Conservation (phyloP, 257 asterid species). For the Solanum sejunctum region DNA sequence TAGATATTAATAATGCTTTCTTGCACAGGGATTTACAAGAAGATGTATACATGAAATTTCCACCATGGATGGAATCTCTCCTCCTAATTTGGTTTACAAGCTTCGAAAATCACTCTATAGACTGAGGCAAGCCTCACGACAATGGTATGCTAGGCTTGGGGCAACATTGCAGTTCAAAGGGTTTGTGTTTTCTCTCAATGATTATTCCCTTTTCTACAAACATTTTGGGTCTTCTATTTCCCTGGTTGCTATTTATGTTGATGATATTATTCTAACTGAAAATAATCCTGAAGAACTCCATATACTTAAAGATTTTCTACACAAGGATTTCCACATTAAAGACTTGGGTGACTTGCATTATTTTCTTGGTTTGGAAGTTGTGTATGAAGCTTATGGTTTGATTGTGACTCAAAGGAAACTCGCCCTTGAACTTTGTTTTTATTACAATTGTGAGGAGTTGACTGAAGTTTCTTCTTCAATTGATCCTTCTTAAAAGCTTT, state of each 20-base stretch:
- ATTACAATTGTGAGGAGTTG: not conserved
- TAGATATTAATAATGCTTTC: too few species aligned
- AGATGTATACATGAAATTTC: too few species aligned
- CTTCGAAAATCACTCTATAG: too few species aligned
- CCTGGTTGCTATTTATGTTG: not conserved
- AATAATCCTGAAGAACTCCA: not conserved
- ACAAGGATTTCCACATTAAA: not conserved
- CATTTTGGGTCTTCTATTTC: not conserved
- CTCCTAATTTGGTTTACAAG: too few species aligned
- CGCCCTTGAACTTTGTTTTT: not conserved
- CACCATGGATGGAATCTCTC: too few species aligned
- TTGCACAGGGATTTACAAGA: too few species aligned
- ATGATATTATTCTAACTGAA: too few species aligned
- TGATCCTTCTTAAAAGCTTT: too few species aligned
- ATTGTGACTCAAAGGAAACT: not conserved
- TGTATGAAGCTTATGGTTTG: not conserved
- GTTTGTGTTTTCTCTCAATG: not conserved
- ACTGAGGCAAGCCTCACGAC: too few species aligned
- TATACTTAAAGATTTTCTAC: not conserved
- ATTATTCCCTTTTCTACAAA: not conserved
- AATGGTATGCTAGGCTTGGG: too few species aligned
- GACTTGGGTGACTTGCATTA: not conserved
- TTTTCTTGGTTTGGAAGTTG: not conserved
- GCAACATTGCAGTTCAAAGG: too few species aligned
- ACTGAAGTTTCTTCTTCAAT: not conserved